These are phyloP conservation scores for Entomortierella beljakovae DNA, from an alignment of 192 early-diverging fungal species.

Conservation along the genomic window DNA sequence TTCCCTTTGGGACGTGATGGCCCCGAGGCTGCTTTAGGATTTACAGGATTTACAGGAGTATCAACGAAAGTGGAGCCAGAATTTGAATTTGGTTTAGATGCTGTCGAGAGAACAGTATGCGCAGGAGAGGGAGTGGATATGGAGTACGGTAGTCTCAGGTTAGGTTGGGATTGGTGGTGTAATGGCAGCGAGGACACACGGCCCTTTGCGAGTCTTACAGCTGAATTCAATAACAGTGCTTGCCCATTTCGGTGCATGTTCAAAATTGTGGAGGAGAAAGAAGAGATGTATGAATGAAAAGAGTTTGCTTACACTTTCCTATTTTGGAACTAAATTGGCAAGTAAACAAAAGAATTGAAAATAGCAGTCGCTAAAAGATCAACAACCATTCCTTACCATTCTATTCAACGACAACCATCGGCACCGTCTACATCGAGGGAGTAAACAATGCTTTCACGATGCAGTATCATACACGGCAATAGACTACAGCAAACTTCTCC, in stretches of 20 bases:
- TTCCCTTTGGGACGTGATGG: neutral
- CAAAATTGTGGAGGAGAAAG: neutral
- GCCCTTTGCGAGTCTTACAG: neutral
- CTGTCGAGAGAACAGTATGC: too few relatives aligned
- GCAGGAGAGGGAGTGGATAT: neutral
- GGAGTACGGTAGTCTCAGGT: neutral
- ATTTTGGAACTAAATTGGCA: neutral
- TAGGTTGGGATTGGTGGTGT: neutral
- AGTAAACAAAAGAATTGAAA: neutral
- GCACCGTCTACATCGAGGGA: neutral
- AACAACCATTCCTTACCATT: neutral
- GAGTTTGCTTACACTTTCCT: neutral
- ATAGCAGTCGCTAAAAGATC: neutral
- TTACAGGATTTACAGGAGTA: neutral
- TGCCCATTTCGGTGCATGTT: slow-evolving; percentile 3
- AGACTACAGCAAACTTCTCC: neutral
- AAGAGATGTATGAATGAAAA: neutral
- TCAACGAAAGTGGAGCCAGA: neutral
- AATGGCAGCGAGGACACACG: neutral
- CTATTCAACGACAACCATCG: neutral
- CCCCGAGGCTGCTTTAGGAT: neutral
- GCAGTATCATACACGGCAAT: neutral
- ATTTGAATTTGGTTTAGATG: neutral
- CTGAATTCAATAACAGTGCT: neutral
- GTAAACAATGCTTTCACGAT: neutral